Percentiles rank a stretch among this genome's conserved stretches.
Evolutionary conservation across 139 green algal genomes (phyloP).

Genomic region (Spirogloea muscicola): DNA sequence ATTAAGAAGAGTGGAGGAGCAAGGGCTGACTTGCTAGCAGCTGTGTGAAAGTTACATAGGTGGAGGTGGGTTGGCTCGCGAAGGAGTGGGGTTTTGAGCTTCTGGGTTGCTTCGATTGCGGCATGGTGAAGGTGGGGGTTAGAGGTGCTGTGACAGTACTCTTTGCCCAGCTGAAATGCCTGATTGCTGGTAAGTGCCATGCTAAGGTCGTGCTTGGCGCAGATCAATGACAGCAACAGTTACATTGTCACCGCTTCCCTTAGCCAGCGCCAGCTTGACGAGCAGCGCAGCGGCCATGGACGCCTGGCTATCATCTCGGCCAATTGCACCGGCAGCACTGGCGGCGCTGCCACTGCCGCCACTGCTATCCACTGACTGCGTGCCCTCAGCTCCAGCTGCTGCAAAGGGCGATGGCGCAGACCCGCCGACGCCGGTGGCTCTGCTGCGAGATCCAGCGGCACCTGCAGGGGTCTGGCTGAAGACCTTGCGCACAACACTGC

Average conservation of each 20-base stretch:
- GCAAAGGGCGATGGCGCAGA: neutral
- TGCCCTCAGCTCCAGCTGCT: neutral
- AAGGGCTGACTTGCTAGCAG: too few species aligned
- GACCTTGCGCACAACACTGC: neutral
- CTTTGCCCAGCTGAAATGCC: too few species aligned
- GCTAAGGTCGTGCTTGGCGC: too few species aligned
- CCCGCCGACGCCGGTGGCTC: neutral
- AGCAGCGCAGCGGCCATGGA: conserved; percentile 16
- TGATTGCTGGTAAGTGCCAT: too few species aligned
- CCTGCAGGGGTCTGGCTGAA: neutral
- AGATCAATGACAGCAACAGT: conserved; percentile 16
- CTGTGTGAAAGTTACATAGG: too few species aligned
- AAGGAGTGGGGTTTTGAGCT: too few species aligned
- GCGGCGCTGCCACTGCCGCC: neutral
- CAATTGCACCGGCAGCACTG: neutral
- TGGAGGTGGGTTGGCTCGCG: too few species aligned
- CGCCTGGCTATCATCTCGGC: neutral
- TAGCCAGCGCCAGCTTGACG: conserved; percentile 1
- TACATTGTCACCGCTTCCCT: conserved; percentile 13
- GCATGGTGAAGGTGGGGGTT: too few species aligned
- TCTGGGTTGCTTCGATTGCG: too few species aligned
- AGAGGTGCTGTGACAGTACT: too few species aligned
- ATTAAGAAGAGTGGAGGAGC: too few species aligned
- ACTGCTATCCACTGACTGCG: neutral
- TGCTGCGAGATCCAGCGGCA: neutral